A percentile compares a stretch with the other conserved stretches of the same genome.
Conservation (phyloP, 805 yeast genomes). For the Naumovozyma baii region DNA sequence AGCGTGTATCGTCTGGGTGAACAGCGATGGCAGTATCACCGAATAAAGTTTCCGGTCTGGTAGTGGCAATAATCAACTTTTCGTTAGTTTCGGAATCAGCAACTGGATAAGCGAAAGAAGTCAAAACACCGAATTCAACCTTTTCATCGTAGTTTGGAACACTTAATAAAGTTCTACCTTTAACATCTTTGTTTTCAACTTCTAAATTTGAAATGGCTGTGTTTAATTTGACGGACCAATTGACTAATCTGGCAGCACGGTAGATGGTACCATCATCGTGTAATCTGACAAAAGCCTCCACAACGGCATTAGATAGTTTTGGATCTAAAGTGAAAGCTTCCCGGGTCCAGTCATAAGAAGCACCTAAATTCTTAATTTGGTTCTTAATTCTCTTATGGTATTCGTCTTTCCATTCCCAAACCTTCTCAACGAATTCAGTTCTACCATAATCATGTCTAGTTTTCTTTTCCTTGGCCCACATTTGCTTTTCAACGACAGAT, state of each 20-base stretch:
- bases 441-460: constrained; percentile 95
- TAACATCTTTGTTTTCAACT: constrained; percentile 83
- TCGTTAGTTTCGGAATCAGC: constrained; percentile 63
- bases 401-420: constrained; percentile 98
- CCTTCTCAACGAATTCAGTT: constrained; percentile 76
- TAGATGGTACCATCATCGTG: constrained; percentile 94
- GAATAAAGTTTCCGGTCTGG: constrained; percentile 96
- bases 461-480: constrained; percentile 78
- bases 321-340: constrained; percentile 92
- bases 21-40: constrained; percentile 98
- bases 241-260: constrained; percentile 85
- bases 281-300: constrained; percentile 80
- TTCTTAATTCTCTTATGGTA: constrained; percentile 78
- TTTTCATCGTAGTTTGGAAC: constrained; percentile 88
- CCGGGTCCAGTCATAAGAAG: constrained; percentile 92
- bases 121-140: constrained; percentile 92
- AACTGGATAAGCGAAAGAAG: constrained; percentile 89
- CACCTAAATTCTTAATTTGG: constrained; percentile 83
- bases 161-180: constrained; percentile 68
- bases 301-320: constrained; percentile 65
- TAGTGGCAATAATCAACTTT: constrained; percentile 85
- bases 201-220: constrained; percentile 95
- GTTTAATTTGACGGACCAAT: constrained; percentile 92
- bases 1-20: constrained; percentile 90
- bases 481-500: constrained; percentile 92